Evolutionary conservation across 768 basidiomycete genomes (phyloP).

Genomic region (Russula brevipes): DNA sequence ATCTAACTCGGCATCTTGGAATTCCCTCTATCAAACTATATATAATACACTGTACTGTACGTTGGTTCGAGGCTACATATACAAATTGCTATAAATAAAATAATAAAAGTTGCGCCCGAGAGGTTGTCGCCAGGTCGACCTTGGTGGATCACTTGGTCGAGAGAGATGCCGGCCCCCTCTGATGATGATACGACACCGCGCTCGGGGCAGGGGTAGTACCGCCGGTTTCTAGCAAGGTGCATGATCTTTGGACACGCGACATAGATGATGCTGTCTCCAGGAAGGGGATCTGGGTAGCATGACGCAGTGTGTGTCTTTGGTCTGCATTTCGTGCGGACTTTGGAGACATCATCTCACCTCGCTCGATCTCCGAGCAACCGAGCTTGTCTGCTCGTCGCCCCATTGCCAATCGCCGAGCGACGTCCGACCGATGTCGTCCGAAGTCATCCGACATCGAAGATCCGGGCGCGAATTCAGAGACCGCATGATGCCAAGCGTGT

Average conservation of each 20-base stretch:
- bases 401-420: constrained; percentile 39
- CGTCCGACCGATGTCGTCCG: constrained; percentile 39
- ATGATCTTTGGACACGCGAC: background rate
- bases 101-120: too few species aligned
- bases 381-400: constrained; percentile 25
- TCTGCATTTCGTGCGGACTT: background rate
- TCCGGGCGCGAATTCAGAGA: constrained; percentile 31
- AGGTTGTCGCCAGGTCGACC: too few species aligned
- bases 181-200: background rate
- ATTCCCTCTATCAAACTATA: too few species aligned
- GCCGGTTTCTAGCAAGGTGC: background rate
- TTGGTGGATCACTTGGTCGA: too few species aligned
- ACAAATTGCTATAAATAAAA: too few species aligned
- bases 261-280: background rate
- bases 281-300: constrained; percentile 7
- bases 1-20: too few species aligned
- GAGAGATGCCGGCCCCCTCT: background rate
- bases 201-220: background rate
- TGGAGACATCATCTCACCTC: constrained; percentile 7
- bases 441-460: constrained; percentile 34
- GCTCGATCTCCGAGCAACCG: constrained; percentile 11
- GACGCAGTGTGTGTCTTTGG: background rate
- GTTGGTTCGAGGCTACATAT: too few species aligned
- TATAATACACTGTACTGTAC: too few species aligned
- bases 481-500: constrained; percentile 30